These are phyloP conservation scores for Metarhizium album DNA, from an alignment of 2,329 filamentous ascomycete species.

Conservation along the genomic window DNA sequence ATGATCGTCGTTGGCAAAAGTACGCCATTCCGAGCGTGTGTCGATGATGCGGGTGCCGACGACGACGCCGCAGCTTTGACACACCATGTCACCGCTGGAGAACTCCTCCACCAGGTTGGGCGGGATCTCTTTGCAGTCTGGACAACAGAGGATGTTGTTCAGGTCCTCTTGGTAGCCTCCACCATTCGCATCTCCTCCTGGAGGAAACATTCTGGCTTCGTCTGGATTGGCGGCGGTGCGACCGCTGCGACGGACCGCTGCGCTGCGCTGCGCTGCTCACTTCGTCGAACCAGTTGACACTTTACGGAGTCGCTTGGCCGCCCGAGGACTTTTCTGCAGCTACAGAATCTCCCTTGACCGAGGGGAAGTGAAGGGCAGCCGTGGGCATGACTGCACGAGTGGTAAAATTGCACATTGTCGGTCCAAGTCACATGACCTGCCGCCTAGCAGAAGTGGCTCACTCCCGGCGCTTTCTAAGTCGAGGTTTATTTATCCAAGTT, in stretches of 20 bases:
- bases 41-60: constrained; percentile 88
- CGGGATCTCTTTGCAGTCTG: constrained; percentile 84
- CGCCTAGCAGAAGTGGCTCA: too few relatives aligned
- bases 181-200: constrained; percentile 21
- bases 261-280: too few relatives aligned
- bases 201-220: constrained; percentile 35
- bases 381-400: constrained; percentile 50
- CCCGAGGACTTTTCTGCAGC: constrained; percentile 22
- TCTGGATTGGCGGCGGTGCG: constrained; percentile 30
- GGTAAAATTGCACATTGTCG: constrained; percentile 63
- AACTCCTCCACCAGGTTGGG: constrained; percentile 91
- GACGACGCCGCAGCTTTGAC: constrained; percentile 82
- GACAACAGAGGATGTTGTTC: constrained; percentile 75
- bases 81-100: constrained; percentile 85
- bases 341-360: constrained; percentile 13
- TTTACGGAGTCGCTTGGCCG: constrained; percentile 24
- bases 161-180: constrained; percentile 59
- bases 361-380: constrained; percentile 29
- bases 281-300: constrained; percentile 30
- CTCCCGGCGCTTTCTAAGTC: too few relatives aligned
- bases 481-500: too few relatives aligned
- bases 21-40: constrained; percentile 95
- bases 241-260: too few relatives aligned
- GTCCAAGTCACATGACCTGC: constrained; percentile 11
- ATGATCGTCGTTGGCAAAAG: constrained; percentile 96